Evolutionary conservation across 805 yeast genomes (phyloP).

Genomic region (Candida peoriensis): DNA sequence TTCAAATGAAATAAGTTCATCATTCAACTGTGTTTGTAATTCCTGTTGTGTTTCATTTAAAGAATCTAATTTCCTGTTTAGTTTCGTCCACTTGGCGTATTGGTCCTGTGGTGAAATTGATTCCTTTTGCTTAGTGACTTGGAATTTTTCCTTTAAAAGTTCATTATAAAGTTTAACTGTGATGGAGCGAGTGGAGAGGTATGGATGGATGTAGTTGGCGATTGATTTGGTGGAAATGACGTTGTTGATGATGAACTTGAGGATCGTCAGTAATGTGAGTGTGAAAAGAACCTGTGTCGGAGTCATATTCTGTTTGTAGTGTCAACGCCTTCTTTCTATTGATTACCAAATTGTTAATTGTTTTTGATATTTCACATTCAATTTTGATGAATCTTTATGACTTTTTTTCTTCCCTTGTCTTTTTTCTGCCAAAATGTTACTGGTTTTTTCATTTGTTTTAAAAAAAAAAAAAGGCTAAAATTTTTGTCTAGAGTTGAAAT

Average conservation of each 20-base stretch:
- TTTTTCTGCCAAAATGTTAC: neutral
- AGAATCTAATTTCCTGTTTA: conserved; percentile 46
- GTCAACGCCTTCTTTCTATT: too few species aligned
- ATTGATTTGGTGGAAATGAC: conserved; percentile 38
- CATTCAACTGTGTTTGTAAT: neutral
- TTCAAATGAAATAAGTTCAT: conserved; percentile 6
- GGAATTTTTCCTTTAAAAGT: conserved; percentile 47
- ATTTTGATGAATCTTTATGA: neutral
- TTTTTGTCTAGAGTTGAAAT: too few species aligned
- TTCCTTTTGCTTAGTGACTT: conserved; percentile 48
- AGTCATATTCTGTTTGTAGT: too few species aligned
- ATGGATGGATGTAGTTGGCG: too few species aligned
- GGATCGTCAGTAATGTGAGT: conserved; percentile 7
- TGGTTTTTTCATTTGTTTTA: too few species aligned
- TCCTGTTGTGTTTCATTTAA: neutral
- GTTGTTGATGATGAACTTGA: conserved; percentile 21
- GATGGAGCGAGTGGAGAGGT: too few species aligned
- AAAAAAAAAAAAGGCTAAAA: too few species aligned
- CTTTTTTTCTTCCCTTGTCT: neutral
- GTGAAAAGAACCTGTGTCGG: neutral
- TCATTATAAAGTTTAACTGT: too few species aligned
- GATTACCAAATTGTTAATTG: neutral
- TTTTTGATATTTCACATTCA: neutral
- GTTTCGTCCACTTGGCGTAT: conserved; percentile 93
- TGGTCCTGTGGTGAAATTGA: conserved; percentile 83